Evolutionary conservation across 2,329 filamentous ascomycete genomes (phyloP).

Genomic region (Diaporthe capsici): DNA sequence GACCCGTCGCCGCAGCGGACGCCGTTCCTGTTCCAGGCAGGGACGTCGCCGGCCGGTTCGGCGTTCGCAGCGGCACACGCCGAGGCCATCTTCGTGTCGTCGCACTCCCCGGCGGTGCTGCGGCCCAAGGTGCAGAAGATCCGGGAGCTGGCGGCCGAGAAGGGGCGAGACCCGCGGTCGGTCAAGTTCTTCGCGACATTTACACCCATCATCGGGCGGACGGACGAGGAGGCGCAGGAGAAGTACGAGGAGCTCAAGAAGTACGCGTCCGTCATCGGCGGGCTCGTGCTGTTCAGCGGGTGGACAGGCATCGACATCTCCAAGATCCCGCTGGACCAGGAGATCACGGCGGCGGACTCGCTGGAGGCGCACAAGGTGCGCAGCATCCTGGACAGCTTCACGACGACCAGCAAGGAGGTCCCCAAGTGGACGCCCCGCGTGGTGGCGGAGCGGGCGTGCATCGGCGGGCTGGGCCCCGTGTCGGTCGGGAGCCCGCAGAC

Average conservation of each 20-base stretch:
- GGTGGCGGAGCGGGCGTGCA: conserved; percentile 60
- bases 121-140: conserved; percentile 63
- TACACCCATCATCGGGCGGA: conserved; percentile 59
- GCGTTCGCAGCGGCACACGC: conserved; percentile 66
- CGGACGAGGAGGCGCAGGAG: conserved; percentile 60
- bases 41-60: conserved; percentile 66
- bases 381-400: conserved; percentile 58
- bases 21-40: conserved; percentile 67
- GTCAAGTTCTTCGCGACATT: conserved; percentile 64
- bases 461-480: conserved; percentile 64
- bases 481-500: conserved; percentile 59
- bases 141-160: conserved; percentile 59
- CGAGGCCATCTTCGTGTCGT: conserved; percentile 68
- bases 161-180: conserved; percentile 64
- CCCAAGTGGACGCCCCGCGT: conserved; percentile 60
- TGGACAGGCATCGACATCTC: conserved; percentile 70
- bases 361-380: conserved; percentile 62
- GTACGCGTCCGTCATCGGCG: conserved; percentile 63
- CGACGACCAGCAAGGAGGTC: conserved; percentile 58
- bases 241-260: conserved; percentile 62
- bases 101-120: conserved; percentile 61
- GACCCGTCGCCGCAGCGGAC: conserved; percentile 65
- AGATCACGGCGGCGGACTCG: conserved; percentile 64
- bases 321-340: conserved; percentile 65
- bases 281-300: conserved; percentile 64